These are phyloP conservation scores for Diaporthe sp. DNA, from an alignment of 2,329 filamentous ascomycete genomes.

Conservation along the genomic window DNA sequence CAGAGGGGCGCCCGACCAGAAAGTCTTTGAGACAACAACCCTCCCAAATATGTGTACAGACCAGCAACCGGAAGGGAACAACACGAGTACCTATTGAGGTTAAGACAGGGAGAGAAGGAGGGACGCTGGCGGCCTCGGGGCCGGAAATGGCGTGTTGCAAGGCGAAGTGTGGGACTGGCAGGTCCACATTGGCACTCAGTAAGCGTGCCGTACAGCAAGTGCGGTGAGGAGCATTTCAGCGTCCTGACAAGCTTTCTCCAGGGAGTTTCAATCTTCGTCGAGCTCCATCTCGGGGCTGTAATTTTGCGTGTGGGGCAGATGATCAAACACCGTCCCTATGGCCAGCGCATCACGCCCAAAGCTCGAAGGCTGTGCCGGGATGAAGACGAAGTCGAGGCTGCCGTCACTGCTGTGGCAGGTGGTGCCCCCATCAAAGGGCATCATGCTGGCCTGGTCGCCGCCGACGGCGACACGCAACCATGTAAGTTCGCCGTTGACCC, in stretches of 20 bases:
- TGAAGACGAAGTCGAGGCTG: slow-evolving; percentile 9
- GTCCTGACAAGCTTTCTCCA: not conserved
- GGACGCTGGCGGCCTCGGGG: not conserved
- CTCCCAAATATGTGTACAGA: not conserved
- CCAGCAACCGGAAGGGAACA: not conserved
- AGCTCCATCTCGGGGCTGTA: not conserved
- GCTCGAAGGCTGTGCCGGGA: not conserved
- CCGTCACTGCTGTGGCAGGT: slow-evolving; percentile 12
- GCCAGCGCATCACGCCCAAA: slow-evolving; percentile 5
- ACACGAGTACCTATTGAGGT: not conserved
- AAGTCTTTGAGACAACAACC: not conserved
- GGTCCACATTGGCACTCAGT: not conserved
- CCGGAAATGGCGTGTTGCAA: not conserved
- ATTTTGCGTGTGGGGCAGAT: not conserved
- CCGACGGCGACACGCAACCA: not conserved
- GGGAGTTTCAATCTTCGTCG: not conserved
- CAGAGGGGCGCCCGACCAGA: not conserved
- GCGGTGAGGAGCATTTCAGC: not conserved
- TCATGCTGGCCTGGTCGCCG: not conserved
- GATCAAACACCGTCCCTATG: not conserved
- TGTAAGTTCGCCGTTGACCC: slow-evolving; percentile 18
- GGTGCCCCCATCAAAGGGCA: not conserved
- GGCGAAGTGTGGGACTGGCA: not conserved
- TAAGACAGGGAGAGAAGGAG: not conserved
- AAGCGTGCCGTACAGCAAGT: not conserved